Evolutionary conservation across 441 rosid genomes (phyloP), one percentile per base, ranked within the genome.

Genomic region (Erodium moschatum): DNA sequence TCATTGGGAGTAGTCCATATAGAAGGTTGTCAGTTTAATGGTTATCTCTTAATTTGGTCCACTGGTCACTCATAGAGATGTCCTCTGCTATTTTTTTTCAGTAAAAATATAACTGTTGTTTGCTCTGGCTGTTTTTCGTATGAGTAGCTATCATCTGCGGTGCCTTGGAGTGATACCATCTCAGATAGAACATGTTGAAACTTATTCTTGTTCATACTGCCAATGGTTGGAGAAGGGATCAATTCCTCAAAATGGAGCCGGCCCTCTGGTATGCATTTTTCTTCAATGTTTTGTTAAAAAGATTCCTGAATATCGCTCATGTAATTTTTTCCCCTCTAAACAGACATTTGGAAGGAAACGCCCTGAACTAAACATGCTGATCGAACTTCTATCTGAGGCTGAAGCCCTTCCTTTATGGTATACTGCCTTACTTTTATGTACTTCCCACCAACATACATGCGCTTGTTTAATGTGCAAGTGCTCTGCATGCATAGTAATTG

Each of bases 91-190:
- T 40, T 40, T 40, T 40, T 16, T 48, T 48, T 61, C 35, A 21
- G 64, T 20, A 61, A 61, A 21, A 21, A 24, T 61, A 61, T 61
- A 60, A 20, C 31, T 60, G 21, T 61, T 61, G 10, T 21, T 61
- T 11, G 70, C 67, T 20, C 70, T 73, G 69, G 50, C 65, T 66
- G 69, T 62, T 27, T 70, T 69, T 67, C 20, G 40, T 58, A 31
- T 75, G 75, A 71, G 69, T 89, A 89, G 96, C 85, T 89, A 84
- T 78, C 92, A 87, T 67, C 63, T 74, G 75, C 80, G 27, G 64
- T 87, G 90, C 76, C 65, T 83, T 6, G 80, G 78, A 66, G 68
- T 66, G 21, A 68, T 73, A 71, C 24, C 65, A 70, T 75, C 33
- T 68, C 64, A 70, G 67, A 50, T 21, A 21, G 72, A 78, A 70